phyloP scores from a whole-genome alignment of 2,329 filamentous ascomycete species.

The Penicillium sp. region DNA sequence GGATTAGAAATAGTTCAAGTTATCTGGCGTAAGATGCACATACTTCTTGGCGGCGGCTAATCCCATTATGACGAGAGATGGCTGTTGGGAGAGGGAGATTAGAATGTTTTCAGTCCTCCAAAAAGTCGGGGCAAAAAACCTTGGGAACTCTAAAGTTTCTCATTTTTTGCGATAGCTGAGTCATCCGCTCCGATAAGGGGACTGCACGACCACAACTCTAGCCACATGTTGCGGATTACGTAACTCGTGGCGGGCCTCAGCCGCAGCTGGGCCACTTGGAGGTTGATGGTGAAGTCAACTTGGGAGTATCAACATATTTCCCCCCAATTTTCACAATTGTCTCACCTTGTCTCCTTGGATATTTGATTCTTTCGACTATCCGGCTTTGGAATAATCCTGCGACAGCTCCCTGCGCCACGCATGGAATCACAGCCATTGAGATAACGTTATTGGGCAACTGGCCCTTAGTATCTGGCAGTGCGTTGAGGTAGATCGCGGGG shows the following conservation, averaged over 20 bases:
- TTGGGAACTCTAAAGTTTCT: not conserved
- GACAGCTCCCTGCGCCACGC: not conserved
- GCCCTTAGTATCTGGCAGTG: conserved; percentile 5
- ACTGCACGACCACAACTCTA: not conserved
- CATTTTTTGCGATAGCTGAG: conserved; percentile 14
- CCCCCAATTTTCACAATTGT: not conserved
- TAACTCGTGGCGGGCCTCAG: not conserved
- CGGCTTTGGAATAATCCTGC: not conserved
- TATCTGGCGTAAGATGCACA: conserved; percentile 18
- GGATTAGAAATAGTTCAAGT: not conserved
- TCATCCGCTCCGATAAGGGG: conserved; percentile 22
- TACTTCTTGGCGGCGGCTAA: conserved; percentile 71
- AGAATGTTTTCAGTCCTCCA: not conserved
- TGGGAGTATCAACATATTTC: not conserved
- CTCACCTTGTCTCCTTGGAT: not conserved
- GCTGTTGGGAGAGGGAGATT: conserved; percentile 2
- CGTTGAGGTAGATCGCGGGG: conserved; percentile 4
- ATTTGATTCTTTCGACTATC: not conserved
- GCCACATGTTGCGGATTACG: not conserved
- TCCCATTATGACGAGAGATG: conserved; percentile 60
- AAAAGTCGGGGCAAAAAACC: not conserved
- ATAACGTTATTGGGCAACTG: conserved; percentile 3
- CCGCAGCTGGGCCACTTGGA: not conserved
- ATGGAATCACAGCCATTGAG: not conserved
- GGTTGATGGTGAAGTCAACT: not conserved